phyloP scores from a whole-genome alignment of 495 filamentous ascomycete genomes.

The Aspergillus baeticus region DNA sequence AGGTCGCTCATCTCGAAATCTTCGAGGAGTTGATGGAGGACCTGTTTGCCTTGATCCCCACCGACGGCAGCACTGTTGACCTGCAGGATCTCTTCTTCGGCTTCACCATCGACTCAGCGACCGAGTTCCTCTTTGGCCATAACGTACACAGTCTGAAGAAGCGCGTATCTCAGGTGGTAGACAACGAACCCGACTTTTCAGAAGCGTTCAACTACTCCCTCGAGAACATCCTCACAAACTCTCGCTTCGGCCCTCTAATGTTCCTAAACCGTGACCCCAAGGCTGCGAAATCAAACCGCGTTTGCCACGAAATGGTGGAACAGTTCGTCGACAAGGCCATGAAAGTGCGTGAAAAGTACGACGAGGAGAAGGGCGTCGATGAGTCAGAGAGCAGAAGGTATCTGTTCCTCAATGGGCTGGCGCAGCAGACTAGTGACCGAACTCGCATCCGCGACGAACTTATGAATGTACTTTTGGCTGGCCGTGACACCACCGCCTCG shows the following conservation, averaged over 20 bases:
- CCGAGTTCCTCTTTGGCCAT: slow-evolving; percentile 58
- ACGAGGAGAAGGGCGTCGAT: slow-evolving; percentile 8
- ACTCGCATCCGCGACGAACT: slow-evolving; percentile 12
- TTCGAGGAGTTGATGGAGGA: slow-evolving; percentile 52
- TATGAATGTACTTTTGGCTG: slow-evolving; percentile 47
- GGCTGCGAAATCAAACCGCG: slow-evolving; percentile 6
- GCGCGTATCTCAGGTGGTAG: slow-evolving; percentile 1
- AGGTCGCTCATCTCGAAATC: slow-evolving; percentile 33
- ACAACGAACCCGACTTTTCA: slow-evolving; percentile 20
- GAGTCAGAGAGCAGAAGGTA: slow-evolving; percentile 4
- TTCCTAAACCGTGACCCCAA: slow-evolving; percentile 10
- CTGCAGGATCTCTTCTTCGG: slow-evolving; percentile 51
- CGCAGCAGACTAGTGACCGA: slow-evolving; percentile 14
- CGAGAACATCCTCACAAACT: slow-evolving; percentile 16
- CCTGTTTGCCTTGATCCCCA: slow-evolving; percentile 37
- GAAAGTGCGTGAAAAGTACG: slow-evolving; percentile 7
- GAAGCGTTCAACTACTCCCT: slow-evolving; percentile 48
- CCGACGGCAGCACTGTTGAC: slow-evolving; percentile 44
- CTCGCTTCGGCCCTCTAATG: slow-evolving; percentile 8
- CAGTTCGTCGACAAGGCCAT: slow-evolving; percentile 17
- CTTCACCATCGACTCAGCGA: slow-evolving; percentile 59
- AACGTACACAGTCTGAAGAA: slow-evolving; percentile 24
- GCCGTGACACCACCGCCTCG: slow-evolving; percentile 62
- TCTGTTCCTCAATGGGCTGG: slow-evolving; percentile 17
- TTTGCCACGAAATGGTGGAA: slow-evolving; percentile 15